phyloP scores from a whole-genome alignment of 176 grass and related monocot species.

The barley (Hordeum vulgare) region DNA sequence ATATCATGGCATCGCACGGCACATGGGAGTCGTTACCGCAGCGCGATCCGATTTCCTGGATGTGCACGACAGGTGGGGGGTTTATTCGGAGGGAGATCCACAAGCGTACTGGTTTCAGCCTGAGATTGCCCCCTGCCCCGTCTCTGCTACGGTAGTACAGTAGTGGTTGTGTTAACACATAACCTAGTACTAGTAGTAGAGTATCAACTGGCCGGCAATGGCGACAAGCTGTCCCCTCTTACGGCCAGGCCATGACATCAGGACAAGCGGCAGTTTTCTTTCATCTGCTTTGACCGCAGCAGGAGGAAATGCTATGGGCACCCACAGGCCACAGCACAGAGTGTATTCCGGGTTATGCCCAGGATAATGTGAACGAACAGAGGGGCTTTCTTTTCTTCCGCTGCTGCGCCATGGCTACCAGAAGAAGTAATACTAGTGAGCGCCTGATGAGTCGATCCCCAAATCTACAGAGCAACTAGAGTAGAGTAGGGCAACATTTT shows the following conservation, averaged over 20 bases:
- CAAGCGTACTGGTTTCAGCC: background rate
- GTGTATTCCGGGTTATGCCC: background rate
- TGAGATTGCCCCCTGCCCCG: background rate
- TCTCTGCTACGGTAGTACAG: background rate
- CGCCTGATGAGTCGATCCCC: background rate
- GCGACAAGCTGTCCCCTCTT: slow-evolving; percentile 8
- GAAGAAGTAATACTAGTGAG: no score
- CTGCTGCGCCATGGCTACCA: background rate
- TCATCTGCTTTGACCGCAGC: background rate
- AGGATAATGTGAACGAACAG: background rate
- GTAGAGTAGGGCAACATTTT: background rate
- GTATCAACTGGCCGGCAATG: background rate
- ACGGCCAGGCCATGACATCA: background rate
- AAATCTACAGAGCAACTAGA: background rate
- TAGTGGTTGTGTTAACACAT: background rate
- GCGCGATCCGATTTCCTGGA: background rate
- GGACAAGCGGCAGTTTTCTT: background rate
- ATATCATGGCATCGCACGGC: background rate
- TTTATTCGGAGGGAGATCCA: background rate
- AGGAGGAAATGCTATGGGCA: background rate
- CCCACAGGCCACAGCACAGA: no score
- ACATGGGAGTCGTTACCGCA: slow-evolving; percentile 13
- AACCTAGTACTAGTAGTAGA: background rate
- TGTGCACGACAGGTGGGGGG: background rate
- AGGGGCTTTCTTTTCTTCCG: background rate